A percentile compares a stretch with the other conserved stretches of the same genome.
Conservation (phyloP, 2,329 filamentous ascomycete species). For the Chrysoporthe cubensis region DNA sequence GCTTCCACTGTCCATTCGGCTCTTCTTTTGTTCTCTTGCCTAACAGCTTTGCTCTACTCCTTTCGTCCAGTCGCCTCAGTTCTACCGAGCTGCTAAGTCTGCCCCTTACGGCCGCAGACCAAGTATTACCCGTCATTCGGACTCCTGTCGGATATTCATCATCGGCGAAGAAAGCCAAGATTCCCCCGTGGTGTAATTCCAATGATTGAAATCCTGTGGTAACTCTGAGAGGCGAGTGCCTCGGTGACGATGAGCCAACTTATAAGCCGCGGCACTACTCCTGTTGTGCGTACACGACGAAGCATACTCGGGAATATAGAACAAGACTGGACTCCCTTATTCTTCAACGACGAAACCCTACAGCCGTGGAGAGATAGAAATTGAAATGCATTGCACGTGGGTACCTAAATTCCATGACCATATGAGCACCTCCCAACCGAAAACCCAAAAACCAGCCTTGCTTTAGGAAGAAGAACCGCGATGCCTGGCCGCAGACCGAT, state of each 20-base stretch:
- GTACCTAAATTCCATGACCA: slow-evolving; percentile 15
- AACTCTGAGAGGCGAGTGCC: neutral
- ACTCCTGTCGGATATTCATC: neutral
- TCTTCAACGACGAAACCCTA: neutral
- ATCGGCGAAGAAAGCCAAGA: neutral
- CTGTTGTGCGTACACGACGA: neutral
- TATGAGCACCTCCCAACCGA: slow-evolving; percentile 13
- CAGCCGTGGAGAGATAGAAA: neutral
- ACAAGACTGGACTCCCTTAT: neutral
- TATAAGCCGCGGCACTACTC: neutral
- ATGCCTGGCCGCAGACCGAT: slow-evolving; percentile 9
- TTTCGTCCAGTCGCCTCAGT: neutral
- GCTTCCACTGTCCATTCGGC: neutral
- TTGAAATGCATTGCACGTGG: slow-evolving; percentile 19
- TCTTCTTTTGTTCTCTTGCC: neutral
- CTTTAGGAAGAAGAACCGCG: slow-evolving; percentile 11
- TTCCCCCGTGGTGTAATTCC: neutral
- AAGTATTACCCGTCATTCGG: neutral
- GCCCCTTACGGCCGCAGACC: neutral
- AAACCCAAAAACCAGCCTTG: slow-evolving; percentile 12
- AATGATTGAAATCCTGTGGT: neutral
- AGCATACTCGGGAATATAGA: no score
- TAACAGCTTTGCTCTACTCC: neutral
- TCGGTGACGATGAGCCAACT: neutral
- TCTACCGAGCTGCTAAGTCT: neutral